Conservation (phyloP, 2,329 filamentous ascomycete genomes). For the Paraconiothyrium sp. region DNA sequence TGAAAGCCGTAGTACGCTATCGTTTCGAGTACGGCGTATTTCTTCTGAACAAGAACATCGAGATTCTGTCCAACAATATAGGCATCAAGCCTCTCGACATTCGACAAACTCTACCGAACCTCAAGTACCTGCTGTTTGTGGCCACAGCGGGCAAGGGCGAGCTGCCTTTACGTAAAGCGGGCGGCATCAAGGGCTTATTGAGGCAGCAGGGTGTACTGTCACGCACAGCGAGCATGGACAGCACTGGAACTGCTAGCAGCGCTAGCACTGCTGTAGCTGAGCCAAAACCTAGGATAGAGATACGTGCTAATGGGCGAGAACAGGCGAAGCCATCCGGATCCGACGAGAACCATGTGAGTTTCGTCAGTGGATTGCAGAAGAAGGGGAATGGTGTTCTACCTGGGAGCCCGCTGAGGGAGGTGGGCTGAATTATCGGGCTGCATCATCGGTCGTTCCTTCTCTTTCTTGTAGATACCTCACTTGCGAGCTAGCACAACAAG, state of each 20-base stretch:
- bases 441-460: neutral
- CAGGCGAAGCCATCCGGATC: conserved; percentile 23
- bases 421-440: conserved; percentile 1
- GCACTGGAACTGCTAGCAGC: conserved; percentile 40
- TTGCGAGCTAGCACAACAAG: neutral
- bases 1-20: conserved; percentile 76
- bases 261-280: conserved; percentile 33
- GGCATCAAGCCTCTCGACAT: conserved; percentile 87
- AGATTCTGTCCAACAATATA: conserved; percentile 70
- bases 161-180: conserved; percentile 56
- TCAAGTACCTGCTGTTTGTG: conserved; percentile 92
- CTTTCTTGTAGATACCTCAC: neutral
- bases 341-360: conserved; percentile 29
- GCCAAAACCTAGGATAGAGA: conserved; percentile 29
- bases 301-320: conserved; percentile 20
- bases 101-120: conserved; percentile 88
- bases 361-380: conserved; percentile 27
- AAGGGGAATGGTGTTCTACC: conserved; percentile 29
- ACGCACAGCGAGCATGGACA: conserved; percentile 47
- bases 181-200: conserved; percentile 47
- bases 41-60: conserved; percentile 94
- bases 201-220: conserved; percentile 35
- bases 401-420: conserved; percentile 13
- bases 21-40: conserved; percentile 97
- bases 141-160: conserved; percentile 80